Evolutionary conservation across 371 early-diverging fungal species (phyloP), one percentile per base, ranked within the genome.

Genomic region (Apophysomyces trapeziformis): DNA sequence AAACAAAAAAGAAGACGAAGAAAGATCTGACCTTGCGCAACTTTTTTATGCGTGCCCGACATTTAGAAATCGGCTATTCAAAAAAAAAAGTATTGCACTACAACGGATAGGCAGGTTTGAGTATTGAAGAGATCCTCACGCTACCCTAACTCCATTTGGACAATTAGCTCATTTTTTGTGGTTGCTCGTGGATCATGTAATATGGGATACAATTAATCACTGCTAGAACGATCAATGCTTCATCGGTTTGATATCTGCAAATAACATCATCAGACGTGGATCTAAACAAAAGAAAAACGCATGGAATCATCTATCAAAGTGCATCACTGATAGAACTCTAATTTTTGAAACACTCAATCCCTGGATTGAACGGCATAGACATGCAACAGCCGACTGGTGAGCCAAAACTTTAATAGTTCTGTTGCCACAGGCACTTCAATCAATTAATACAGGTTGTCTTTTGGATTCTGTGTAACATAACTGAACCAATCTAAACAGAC

Each of bases 21-120:
- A 50, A 7, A n/a, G 21, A 26, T 26, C 54, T 50, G 21, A 11
- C 21, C 21, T 50, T 41, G 8, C 21, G 21, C 54, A 26, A 50
- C 18, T 50, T 26, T 50, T 50, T 50, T 50, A 50, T 50, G 54
- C 54, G 54, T 50, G 54, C 54, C 54, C 5, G 32, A 26, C 32
- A 50, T 50, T 50, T 50, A n/a, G 54, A 50, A 50, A 50, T 50
- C 54, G 54, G 54, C 54, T 50, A 11, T 50, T 50, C 54, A 50
- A 50, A 50, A 50, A 47, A 50, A 50, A 50, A 16, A 50, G 4
- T 11, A 41, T 50, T 50, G 21, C 54, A 50, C 54, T 21, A 21
- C 46, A 9, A n/a, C n/a, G 54, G 21, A 50, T 5, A 21, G 21
- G 54, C 54, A 50, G 21, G 54, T 50, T 50, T 50, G 54, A 21